Evolutionary conservation across 352 stramenopile species (phyloP), one percentile per base, ranked within the genome.

Genomic region (Aphanomyces stellatus): DNA sequence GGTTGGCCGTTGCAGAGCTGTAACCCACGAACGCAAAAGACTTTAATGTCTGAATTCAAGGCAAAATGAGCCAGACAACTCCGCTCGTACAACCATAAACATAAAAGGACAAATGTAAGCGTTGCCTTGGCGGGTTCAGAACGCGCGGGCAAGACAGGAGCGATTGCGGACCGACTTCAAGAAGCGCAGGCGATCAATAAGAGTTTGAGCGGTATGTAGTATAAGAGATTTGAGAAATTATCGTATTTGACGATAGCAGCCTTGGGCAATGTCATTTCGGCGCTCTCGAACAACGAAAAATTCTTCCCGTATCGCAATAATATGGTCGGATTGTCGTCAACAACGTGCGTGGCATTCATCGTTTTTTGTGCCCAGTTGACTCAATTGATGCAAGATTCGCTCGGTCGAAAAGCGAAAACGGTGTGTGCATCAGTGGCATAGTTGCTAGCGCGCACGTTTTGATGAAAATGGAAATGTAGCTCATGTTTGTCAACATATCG

Each of bases 251-350:
- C 11, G n/a, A 4, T 0, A 35, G 10, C 34, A 78, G 89, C 91
- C 8, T 72, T 97, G 17, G 92, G 90, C 55, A 89, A 97, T 70
- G 92, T 98, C 24, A 97, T 98, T 71, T 82, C 85, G 19, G 92
- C 92, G 28, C 73, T 98, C 27, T 96, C 86, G 49, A 90, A 73
- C 3, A 87, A 87, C 49, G 87, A 97, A 51, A 97, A 96, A 73
- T 96, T 96, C 75, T 95, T 98, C 49, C 91, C 91, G 49, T 97
- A 96, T 71, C 83, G 88, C 51, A 96, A 97, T 76, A 96, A 96
- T 78, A 96, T 96, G 79, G 76, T 91, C 65, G n/a, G n/a, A n/a
- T n/a, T n/a, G n/a, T n/a, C n/a, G n/a, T n/a, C n/a, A n/a, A n/a
- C n/a, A n/a, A n/a, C n/a, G n/a, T n/a, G n/a, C n/a, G n/a, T 17